phyloP scores from a whole-genome alignment of 139 green algal genomes.

The Chlorella vulgaris region DNA sequence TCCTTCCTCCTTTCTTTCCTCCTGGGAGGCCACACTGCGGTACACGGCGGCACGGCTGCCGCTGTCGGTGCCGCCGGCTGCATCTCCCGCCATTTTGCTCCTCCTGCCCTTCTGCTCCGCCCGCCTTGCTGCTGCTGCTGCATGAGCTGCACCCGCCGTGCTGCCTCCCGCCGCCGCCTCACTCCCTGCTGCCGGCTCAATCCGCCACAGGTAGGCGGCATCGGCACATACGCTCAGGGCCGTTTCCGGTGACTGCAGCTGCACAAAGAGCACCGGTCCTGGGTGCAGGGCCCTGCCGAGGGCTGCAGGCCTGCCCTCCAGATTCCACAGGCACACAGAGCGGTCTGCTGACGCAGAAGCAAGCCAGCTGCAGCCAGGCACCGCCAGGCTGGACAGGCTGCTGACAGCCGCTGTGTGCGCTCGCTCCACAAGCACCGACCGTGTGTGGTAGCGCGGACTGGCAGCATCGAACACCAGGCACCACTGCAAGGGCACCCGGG shows the following conservation, averaged over 20 bases:
- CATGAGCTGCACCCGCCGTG: background rate
- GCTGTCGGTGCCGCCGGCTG: too few relatives aligned
- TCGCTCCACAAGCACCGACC: too few relatives aligned
- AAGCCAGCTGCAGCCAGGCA: background rate
- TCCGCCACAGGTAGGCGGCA: background rate
- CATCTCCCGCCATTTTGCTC: too few relatives aligned
- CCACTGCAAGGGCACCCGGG: background rate
- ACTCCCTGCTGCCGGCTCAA: background rate
- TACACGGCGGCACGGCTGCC: too few relatives aligned
- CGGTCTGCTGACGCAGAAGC: background rate
- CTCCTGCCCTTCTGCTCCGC: too few relatives aligned
- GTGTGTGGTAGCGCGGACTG: too few relatives aligned
- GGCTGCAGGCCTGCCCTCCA: background rate
- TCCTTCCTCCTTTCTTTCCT: too few relatives aligned
- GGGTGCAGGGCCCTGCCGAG: background rate
- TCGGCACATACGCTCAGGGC: background rate
- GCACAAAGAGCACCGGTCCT: background rate
- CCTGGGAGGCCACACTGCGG: too few relatives aligned
- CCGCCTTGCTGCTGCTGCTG: background rate
- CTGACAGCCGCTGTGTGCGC: background rate
- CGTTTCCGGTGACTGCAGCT: background rate
- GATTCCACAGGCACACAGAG: background rate
- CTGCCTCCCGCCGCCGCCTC: background rate
- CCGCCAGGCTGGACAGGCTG: background rate
- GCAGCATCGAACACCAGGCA: background rate